Conservation (phyloP, 148 eudicot genomes). For the Persicaria maculosa region DNA sequence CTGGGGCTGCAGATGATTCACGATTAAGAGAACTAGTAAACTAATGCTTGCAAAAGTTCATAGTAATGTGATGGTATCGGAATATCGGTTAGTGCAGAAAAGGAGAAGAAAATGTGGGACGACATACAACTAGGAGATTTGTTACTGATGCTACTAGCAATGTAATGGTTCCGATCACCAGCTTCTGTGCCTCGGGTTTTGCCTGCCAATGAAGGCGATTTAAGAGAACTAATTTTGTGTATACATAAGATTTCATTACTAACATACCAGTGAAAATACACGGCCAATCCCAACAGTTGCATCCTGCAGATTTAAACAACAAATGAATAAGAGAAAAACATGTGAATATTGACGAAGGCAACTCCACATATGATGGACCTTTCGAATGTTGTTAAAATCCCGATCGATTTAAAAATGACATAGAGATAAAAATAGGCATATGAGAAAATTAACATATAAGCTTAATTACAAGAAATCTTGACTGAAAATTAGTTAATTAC, state of each 20-base stretch:
- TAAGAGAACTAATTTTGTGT: background rate
- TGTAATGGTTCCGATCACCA: conserved; percentile 67
- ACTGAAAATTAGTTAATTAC: too few species aligned
- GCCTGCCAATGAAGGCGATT: conserved; percentile 39
- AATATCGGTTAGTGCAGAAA: background rate
- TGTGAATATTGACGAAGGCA: background rate
- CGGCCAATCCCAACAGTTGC: conserved; percentile 69
- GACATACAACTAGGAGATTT: conserved; percentile 66
- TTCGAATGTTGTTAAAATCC: too few species aligned
- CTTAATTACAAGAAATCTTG: too few species aligned
- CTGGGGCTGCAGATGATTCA: conserved; percentile 55
- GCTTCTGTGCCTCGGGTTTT: conserved; percentile 65
- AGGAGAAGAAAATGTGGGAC: conserved; percentile 15
- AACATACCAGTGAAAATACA: conserved; percentile 68
- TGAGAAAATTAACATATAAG: too few species aligned
- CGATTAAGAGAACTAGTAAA: background rate
- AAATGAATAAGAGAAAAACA: background rate
- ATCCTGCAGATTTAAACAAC: conserved; percentile 38
- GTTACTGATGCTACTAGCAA: conserved; percentile 68
- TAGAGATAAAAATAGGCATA: too few species aligned
- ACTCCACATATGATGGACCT: too few species aligned
- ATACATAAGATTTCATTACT: background rate
- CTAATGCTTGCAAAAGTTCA: background rate
- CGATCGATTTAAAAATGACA: too few species aligned
- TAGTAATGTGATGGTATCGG: background rate